Percentiles rank a stretch among this genome's conserved stretches.
Conservation (phyloP, 768 basidiomycete genomes). For the Hericium alpestre region DNA sequence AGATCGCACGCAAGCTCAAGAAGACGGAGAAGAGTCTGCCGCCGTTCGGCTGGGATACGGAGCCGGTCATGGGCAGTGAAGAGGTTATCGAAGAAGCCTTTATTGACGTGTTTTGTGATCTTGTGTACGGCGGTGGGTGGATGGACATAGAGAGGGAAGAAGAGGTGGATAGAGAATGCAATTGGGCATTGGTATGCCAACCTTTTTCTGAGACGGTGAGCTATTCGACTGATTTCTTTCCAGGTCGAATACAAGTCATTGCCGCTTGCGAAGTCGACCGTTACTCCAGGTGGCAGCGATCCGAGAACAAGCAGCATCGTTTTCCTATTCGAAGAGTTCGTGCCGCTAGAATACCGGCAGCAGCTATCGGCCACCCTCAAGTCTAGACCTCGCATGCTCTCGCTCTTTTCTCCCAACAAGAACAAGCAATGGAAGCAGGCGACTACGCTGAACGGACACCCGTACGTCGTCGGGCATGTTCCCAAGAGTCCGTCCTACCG, state of each 20-base stretch:
- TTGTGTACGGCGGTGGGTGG: conserved; percentile 78
- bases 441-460: conserved; percentile 70
- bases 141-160: conserved; percentile 68
- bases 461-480: conserved; percentile 56
- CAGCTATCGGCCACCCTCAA: conserved; percentile 50
- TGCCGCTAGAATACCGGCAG: conserved; percentile 78
- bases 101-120: conserved; percentile 75
- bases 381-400: conserved; percentile 49
- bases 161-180: conserved; percentile 73
- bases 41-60: conserved; percentile 88
- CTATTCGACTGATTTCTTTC: not conserved
- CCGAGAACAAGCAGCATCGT: conserved; percentile 65
- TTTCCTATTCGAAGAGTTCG: conserved; percentile 88
- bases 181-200: conserved; percentile 77
- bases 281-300: conserved; percentile 30
- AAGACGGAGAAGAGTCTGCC: conserved; percentile 76
- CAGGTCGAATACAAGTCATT: conserved; percentile 85
- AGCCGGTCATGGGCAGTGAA: conserved; percentile 65
- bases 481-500: conserved; percentile 40
- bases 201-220: not conserved
- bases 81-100: conserved; percentile 88
- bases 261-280: conserved; percentile 27
- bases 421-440: conserved; percentile 67
- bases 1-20: conserved; percentile 67
- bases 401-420: conserved; percentile 47